These are phyloP conservation scores for Tausonia pullulans DNA, from an alignment of 1,284 basidiomycete genomes.

Conservation along the genomic window DNA sequence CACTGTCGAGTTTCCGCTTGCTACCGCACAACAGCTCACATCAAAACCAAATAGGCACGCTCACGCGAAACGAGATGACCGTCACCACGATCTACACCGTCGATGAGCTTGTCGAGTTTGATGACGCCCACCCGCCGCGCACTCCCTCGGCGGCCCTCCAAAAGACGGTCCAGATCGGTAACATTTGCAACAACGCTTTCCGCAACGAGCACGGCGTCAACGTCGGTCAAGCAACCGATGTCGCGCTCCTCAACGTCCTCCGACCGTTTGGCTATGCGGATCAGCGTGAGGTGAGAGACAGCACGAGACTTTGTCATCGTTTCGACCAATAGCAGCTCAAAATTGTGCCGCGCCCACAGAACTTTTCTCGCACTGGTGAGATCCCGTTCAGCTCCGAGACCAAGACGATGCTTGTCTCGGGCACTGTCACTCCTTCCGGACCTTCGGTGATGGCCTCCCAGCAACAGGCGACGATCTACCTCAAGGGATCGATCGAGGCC, in stretches of 20 bases:
- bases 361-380: slow-evolving; percentile 65
- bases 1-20: not conserved
- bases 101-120: slow-evolving; percentile 65
- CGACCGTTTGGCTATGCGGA: slow-evolving; percentile 57
- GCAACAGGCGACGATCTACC: slow-evolving; percentile 65
- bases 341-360: slow-evolving; percentile 35
- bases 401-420: slow-evolving; percentile 85
- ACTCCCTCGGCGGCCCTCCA: slow-evolving; percentile 43
- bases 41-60: slow-evolving; percentile 49
- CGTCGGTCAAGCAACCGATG: slow-evolving; percentile 86
- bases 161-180: slow-evolving; percentile 51
- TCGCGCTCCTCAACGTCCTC: slow-evolving; percentile 79
- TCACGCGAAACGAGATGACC: slow-evolving; percentile 93
- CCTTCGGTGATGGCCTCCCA: slow-evolving; percentile 31
- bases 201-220: slow-evolving; percentile 60
- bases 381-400: slow-evolving; percentile 83
- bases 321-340: not conserved
- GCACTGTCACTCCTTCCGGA: slow-evolving; percentile 37
- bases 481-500: slow-evolving; percentile 85
- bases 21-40: too few relatives aligned
- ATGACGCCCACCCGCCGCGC: slow-evolving; percentile 36
- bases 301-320: too few relatives aligned
- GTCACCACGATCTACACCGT: slow-evolving; percentile 79
- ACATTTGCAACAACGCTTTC: slow-evolving; percentile 45
- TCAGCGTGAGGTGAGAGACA: slow-evolving; percentile 48